phyloP scores from a whole-genome alignment of 768 basidiomycete genomes.

The Daedaleopsis sinensis region DNA sequence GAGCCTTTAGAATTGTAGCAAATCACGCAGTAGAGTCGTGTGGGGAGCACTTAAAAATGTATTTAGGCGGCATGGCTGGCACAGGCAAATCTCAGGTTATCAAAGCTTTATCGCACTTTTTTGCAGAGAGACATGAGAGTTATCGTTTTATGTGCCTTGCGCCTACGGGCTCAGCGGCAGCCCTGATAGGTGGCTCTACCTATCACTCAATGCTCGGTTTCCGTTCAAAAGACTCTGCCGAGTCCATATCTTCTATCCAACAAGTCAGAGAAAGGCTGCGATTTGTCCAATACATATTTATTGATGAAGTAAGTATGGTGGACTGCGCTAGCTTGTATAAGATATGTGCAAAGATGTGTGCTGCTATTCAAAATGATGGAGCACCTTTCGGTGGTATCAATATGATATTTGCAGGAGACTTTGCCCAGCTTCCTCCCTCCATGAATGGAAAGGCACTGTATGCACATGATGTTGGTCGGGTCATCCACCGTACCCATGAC shows the following conservation, averaged over 20 bases:
- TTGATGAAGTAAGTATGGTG: slow-evolving; percentile 37
- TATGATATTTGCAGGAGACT: slow-evolving; percentile 49
- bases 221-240: neutral
- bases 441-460: no score
- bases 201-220: slow-evolving; percentile 3
- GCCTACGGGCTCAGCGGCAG: slow-evolving; percentile 22
- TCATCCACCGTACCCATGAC: no score
- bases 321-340: slow-evolving; percentile 21
- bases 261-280: neutral
- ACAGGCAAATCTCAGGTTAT: slow-evolving; percentile 6
- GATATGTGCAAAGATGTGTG: slow-evolving; percentile 28
- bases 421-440: slow-evolving; percentile 24
- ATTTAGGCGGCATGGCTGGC: no score
- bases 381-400: slow-evolving; percentile 40
- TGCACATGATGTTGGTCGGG: no score
- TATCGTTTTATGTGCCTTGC: slow-evolving; percentile 8
- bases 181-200: slow-evolving; percentile 18
- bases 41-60: no score
- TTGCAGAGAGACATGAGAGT: neutral
- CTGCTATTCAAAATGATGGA: slow-evolving; percentile 19
- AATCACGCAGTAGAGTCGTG: no score
- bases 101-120: slow-evolving; percentile 11
- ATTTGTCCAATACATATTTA: slow-evolving; percentile 41
- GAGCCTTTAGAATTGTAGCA: no score
- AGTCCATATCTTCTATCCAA: neutral